phyloP scores from a whole-genome alignment of 768 basidiomycete genomes.

The Naganishia randhawae region DNA sequence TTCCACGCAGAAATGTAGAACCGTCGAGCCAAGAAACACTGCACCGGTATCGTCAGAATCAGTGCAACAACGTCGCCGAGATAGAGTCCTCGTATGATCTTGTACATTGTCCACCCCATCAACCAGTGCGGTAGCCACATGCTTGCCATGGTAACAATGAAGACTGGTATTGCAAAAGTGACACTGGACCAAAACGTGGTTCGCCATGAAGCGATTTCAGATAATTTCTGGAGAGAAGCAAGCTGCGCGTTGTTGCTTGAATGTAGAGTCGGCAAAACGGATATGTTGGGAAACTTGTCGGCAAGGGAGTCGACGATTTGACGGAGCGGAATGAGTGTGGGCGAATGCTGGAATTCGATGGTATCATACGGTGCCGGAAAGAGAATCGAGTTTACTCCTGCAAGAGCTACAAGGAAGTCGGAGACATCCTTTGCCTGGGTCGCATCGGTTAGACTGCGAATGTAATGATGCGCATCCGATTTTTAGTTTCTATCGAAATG shows the following conservation, averaged over 20 bases:
- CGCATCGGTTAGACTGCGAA: constrained; percentile 37
- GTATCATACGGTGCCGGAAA: constrained; percentile 41
- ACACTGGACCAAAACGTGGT: constrained; percentile 69
- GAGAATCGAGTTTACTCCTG: constrained; percentile 38
- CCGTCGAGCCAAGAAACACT: constrained; percentile 81
- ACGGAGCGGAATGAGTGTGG: constrained; percentile 46
- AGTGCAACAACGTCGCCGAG: constrained; percentile 75
- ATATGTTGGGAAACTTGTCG: constrained; percentile 40
- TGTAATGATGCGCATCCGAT: neutral
- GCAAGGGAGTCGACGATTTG: constrained; percentile 47
- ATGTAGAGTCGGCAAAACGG: constrained; percentile 46
- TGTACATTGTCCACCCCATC: constrained; percentile 51
- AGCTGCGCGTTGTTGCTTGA: constrained; percentile 42
- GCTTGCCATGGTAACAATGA: constrained; percentile 81
- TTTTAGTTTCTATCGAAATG: neutral
- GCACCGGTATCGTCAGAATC: constrained; percentile 78
- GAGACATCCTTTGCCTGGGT: constrained; percentile 35
- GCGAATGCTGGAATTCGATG: constrained; percentile 44
- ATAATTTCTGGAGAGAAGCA: constrained; percentile 48
- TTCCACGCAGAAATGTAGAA: constrained; percentile 90
- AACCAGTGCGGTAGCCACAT: constrained; percentile 54
- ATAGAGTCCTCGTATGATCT: constrained; percentile 64
- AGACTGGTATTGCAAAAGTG: constrained; percentile 84
- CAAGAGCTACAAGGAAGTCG: constrained; percentile 30
- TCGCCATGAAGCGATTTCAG: constrained; percentile 60